Evolutionary conservation across 176 grass and related monocot species (phyloP).

Genomic region (Bolboschoenus planiculmis): DNA sequence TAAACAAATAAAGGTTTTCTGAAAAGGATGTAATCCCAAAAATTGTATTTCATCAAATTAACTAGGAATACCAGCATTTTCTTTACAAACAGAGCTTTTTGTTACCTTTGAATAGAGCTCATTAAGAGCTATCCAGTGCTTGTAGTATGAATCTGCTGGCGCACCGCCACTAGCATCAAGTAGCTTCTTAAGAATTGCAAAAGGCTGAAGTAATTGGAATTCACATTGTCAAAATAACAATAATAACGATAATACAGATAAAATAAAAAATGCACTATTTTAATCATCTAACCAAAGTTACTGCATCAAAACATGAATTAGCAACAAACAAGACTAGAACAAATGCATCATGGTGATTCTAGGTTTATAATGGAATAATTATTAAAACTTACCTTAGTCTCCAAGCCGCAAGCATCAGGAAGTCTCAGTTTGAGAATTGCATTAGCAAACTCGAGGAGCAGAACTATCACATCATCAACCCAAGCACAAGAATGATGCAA

Average conservation of each 20-base stretch:
- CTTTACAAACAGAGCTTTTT: background rate
- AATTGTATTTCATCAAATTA: background rate
- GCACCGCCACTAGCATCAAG: slow-evolving; percentile 47
- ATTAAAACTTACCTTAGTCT: slow-evolving; percentile 54
- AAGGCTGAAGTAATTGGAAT: slow-evolving; percentile 45
- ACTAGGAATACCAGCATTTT: background rate
- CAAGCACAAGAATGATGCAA: slow-evolving; percentile 44
- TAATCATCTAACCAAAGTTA: slow-evolving; percentile 7
- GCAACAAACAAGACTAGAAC: slow-evolving; percentile 8
- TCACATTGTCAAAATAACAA: background rate
- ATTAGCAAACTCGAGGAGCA: slow-evolving; percentile 58
- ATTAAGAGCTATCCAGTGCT: slow-evolving; percentile 50
- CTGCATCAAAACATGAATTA: background rate
- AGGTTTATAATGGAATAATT: background rate
- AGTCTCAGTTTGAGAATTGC: slow-evolving; percentile 60
- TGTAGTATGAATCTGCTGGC: slow-evolving; percentile 47
- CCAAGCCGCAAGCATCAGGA: slow-evolving; percentile 52
- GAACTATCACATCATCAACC: slow-evolving; percentile 47
- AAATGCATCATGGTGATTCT: slow-evolving; percentile 7
- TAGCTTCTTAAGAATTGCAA: slow-evolving; percentile 64
- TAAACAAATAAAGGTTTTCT: background rate
- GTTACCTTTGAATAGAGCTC: slow-evolving; percentile 81
- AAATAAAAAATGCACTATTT: slow-evolving; percentile 5
- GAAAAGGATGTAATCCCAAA: slow-evolving; percentile 4
- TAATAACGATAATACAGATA: slow-evolving; percentile 10